Evolutionary conservation across 2,329 filamentous ascomycete genomes (phyloP).

Genomic region (Phaeomoniella chlamydospora): DNA sequence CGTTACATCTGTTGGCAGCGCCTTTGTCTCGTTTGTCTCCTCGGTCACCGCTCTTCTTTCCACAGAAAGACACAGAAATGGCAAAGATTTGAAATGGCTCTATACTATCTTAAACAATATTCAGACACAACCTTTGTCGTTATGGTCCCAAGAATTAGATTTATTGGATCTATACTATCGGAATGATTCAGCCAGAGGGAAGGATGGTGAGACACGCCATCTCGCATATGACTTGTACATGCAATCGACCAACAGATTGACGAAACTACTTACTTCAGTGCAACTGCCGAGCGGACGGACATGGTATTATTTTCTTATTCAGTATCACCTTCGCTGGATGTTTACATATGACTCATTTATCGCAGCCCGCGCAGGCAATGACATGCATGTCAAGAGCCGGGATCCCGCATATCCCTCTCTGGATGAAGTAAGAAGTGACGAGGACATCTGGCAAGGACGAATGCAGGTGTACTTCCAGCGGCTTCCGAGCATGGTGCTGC

Average conservation of each 20-base stretch:
- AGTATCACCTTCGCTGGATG: constrained; percentile 1
- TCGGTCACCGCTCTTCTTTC: background rate
- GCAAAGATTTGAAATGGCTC: background rate
- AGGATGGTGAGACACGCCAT: no score
- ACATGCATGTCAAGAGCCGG: background rate
- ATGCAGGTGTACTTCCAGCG: constrained; percentile 2
- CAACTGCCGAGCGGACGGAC: background rate
- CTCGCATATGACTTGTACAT: no score
- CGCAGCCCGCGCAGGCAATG: background rate
- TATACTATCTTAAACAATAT: background rate
- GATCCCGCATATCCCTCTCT: background rate
- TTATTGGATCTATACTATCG: background rate
- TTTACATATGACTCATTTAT: background rate
- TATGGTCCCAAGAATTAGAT: background rate
- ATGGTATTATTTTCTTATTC: constrained; percentile 5
- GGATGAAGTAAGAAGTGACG: background rate
- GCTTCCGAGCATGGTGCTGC: background rate
- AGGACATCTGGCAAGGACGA: background rate
- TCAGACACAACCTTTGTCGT: background rate
- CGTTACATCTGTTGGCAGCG: background rate
- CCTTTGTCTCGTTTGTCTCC: background rate
- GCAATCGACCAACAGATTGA: no score
- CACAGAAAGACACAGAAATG: background rate
- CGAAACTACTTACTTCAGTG: background rate
- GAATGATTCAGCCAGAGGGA: no score